Base-by-base conservation (phyloP, 805 yeast species). In the Lipomyces yamadae region DNA sequence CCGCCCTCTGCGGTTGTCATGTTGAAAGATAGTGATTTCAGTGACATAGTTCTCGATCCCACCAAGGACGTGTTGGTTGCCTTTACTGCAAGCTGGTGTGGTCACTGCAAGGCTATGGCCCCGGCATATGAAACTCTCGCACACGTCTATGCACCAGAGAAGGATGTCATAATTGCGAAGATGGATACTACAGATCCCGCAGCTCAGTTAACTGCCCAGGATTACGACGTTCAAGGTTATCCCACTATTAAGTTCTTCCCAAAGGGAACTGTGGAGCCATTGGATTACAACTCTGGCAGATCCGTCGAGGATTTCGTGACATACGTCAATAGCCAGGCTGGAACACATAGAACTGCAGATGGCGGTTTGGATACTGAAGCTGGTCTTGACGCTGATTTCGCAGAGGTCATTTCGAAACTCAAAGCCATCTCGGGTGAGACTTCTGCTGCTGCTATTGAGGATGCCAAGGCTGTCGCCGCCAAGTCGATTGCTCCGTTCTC, bases 11-110 rank as follows among this genome's bases (percentile, higher is more conserved):
- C 24, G 32, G 68, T 73, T 34, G 68, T 62, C 13, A 68, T 64
- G 59, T 65, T 80, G 32, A 70, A 66, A 48, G 88, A 85, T 63
- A 73, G 74, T 52, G 84, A 77, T 64, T 83, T 86, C 70, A 81
- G 80, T 64, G 75, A 78, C 5, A 61, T 73, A n/a, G 82, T 85
- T 10, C 75, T 79, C 50, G 74, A 76, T 7, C 74, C 77, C 33
- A 66, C 74, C 35, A 78, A 77, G 67, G 65, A 75, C 62, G 80
- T 81, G 0, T 74, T 88, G 50, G 81, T 88, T 30, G 81, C 85
- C 1, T 84, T 88, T 72, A 84, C 90, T 4, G 86, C 88, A 15
- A 67, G 80, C 52, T 84, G 89, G 88, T 86, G 91, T 74, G 82
- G 80, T 29, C 82, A 84, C 73, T 87, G 91, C 78, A 80, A 83